These are phyloP conservation scores for Lupinus albus DNA, from an alignment of 306 rosid genomes.

Conservation along the genomic window DNA sequence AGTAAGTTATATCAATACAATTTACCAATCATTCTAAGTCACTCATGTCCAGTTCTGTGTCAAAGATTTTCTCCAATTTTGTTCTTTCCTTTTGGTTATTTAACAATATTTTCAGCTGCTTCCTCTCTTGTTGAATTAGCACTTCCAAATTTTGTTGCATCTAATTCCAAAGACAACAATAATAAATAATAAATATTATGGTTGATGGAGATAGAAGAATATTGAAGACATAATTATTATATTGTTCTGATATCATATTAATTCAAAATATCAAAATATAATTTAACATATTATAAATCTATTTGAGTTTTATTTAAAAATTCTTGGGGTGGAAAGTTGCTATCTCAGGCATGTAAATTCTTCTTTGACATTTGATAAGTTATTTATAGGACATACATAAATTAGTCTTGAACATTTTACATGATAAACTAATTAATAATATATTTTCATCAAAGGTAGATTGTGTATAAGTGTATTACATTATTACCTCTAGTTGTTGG, in stretches of 20 bases:
- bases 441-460: conserved; percentile 8
- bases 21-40: conserved; percentile 18
- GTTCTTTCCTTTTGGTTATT: conserved; percentile 33
- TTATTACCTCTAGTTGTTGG: conserved; percentile 50
- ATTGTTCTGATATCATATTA: too few species aligned
- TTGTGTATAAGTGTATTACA: neutral
- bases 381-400: too few species aligned
- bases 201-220: too few species aligned
- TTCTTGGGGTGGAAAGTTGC: too few species aligned
- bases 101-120: conserved; percentile 43
- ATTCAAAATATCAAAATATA: too few species aligned
- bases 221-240: too few species aligned
- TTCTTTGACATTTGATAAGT: too few species aligned
- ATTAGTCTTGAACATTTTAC: neutral
- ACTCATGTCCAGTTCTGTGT: neutral
- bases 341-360: too few species aligned
- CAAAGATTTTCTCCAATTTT: conserved; percentile 28
- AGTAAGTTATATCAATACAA: neutral
- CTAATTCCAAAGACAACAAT: conserved; percentile 26
- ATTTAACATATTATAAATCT: too few species aligned
- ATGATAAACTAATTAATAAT: neutral
- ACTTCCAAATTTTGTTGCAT: conserved; percentile 45
- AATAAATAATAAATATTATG: too few species aligned
- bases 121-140: conserved; percentile 42
- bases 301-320: neutral